Conservation (phyloP, 108 stramenopile genomes). For the Skeletonema menzelii region DNA sequence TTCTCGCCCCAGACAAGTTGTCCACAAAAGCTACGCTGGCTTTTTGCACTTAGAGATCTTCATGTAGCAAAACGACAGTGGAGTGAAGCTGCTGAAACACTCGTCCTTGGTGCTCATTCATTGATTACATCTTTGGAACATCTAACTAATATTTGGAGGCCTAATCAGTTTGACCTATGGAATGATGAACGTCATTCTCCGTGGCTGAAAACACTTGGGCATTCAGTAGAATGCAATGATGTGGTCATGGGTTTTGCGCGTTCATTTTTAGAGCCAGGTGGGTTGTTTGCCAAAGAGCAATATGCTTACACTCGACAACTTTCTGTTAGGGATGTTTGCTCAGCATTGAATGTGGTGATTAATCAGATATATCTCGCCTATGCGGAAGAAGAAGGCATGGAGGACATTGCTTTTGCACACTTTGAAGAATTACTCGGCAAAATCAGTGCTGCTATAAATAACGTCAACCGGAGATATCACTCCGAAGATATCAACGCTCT, state of each 20-base stretch:
- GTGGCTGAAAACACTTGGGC: conserved; percentile 73
- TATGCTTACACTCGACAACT: conserved; percentile 45
- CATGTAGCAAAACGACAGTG: conserved; percentile 81
- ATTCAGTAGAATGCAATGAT: conserved; percentile 58
- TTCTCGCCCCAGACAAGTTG: conserved; percentile 73
- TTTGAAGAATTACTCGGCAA: conserved; percentile 69
- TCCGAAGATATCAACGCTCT: conserved; percentile 19
- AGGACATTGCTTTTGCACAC: conserved; percentile 64
- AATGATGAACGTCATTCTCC: conserved; percentile 59
- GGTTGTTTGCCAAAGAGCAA: conserved; percentile 1
- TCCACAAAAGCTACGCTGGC: conserved; percentile 77
- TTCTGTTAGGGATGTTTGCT: conserved; percentile 55
- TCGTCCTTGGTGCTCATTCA: conserved; percentile 70
- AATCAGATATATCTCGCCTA: conserved; percentile 62
- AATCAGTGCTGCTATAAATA: conserved; percentile 47
- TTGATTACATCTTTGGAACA: conserved; percentile 72
- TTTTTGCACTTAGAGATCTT: conserved; percentile 65
- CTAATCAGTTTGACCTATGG: conserved; percentile 75
- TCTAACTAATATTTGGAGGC: conserved; percentile 69
- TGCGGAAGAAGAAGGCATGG: conserved; percentile 63
- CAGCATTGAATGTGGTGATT: conserved; percentile 45
- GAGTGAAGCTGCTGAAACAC: conserved; percentile 82
- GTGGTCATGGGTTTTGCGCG: conserved; percentile 76
- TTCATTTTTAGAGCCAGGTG: conserved; percentile 65
- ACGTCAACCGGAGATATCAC: conserved; percentile 19